Percentiles rank a stretch among this genome's conserved stretches.
Conservation (phyloP, 2,329 filamentous ascomycete genomes). For the Hirsutella thompsonii region DNA sequence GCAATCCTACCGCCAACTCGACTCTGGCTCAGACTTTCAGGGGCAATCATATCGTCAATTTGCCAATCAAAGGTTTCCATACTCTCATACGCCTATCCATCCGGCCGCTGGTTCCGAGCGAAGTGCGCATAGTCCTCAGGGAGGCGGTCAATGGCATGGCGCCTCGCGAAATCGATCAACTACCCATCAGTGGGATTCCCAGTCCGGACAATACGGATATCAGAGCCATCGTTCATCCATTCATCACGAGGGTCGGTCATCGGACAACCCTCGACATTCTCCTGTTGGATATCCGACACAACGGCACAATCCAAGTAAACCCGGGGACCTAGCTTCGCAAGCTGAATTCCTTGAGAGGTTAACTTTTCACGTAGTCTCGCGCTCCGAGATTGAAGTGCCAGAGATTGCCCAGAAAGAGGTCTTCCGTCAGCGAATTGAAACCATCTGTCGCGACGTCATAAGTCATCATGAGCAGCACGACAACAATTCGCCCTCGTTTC, state of each 20-base stretch:
- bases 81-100: neutral
- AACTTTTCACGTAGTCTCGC: constrained; percentile 30
- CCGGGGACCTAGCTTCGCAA: constrained; percentile 37
- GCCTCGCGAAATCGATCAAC: neutral
- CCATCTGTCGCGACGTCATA: constrained; percentile 49
- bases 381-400: constrained; percentile 45
- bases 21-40: neutral
- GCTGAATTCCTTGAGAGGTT: constrained; percentile 34
- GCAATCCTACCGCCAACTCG: constrained; percentile 6
- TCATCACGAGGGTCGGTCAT: constrained; percentile 11
- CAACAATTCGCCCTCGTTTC: constrained; percentile 30
- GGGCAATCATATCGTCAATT: neutral
- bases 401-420: constrained; percentile 60
- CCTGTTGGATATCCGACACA: constrained; percentile 15
- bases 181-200: neutral
- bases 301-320: constrained; percentile 16
- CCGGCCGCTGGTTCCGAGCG: neutral
- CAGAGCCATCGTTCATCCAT: constrained; percentile 7
- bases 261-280: constrained; percentile 4
- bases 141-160: neutral
- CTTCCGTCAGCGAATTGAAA: constrained; percentile 54
- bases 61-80: neutral
- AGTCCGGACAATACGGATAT: neutral
- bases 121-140: neutral
- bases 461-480: constrained; percentile 32